phyloP scores from a whole-genome alignment of 805 yeast species.

The Lipomyces anomalus region DNA sequence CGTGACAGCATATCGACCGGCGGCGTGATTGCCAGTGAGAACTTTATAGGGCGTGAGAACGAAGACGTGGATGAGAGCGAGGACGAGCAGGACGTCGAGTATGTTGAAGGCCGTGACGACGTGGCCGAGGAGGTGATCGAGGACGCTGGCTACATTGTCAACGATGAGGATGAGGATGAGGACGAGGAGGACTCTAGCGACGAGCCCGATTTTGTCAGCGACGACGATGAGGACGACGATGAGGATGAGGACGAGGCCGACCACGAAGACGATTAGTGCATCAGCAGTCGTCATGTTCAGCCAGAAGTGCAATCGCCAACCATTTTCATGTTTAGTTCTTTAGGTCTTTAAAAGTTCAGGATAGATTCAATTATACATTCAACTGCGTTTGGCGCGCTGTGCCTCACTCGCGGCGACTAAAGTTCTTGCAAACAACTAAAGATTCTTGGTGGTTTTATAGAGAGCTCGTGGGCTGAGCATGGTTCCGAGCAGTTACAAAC shows the following conservation, averaged over 20 bases:
- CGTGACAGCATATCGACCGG: background rate
- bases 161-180: constrained; percentile 43
- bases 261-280: constrained; percentile 35
- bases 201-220: constrained; percentile 34
- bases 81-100: constrained; percentile 35
- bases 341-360: too few relatives aligned
- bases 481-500: too few relatives aligned
- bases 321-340: too few relatives aligned
- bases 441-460: too few relatives aligned
- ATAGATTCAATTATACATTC: too few relatives aligned
- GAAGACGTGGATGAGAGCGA: constrained; percentile 30
- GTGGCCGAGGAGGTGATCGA: constrained; percentile 13
- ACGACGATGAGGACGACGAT: constrained; percentile 43
- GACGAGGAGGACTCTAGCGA: constrained; percentile 14
- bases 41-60: constrained; percentile 27
- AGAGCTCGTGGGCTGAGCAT: too few relatives aligned
- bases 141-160: constrained; percentile 35
- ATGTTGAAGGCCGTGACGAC: constrained; percentile 35
- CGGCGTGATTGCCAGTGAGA: background rate
- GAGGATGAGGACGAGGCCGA: constrained; percentile 36
- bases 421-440: too few relatives aligned
- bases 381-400: too few relatives aligned
- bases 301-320: too few relatives aligned
- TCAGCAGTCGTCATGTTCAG: too few relatives aligned
- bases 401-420: too few relatives aligned